These are phyloP conservation scores for Parastagonospora avenae DNA, from an alignment of 2,329 filamentous ascomycete genomes.

Conservation along the genomic window DNA sequence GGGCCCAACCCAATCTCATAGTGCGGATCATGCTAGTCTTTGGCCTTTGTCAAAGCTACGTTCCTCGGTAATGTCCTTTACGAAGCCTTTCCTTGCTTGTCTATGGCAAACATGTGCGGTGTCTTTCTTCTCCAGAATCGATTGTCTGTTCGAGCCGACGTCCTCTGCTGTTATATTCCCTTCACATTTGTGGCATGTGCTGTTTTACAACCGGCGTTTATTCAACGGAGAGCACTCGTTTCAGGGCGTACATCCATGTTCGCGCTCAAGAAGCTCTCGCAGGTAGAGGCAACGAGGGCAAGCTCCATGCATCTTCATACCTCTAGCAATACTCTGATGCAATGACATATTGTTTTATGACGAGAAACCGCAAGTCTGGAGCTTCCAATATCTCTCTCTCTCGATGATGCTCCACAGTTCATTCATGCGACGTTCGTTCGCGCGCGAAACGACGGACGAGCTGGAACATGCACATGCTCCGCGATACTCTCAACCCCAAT, in stretches of 20 bases:
- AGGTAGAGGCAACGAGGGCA: background rate
- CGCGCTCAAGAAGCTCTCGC: background rate
- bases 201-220: background rate
- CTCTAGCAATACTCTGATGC: too few relatives aligned
- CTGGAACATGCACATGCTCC: too few relatives aligned
- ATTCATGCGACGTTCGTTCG: too few relatives aligned
- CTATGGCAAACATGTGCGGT: slow-evolving; percentile 5
- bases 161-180: background rate
- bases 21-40: background rate
- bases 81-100: slow-evolving; percentile 9
- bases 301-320: too few relatives aligned
- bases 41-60: background rate
- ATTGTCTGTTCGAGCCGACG: background rate
- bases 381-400: too few relatives aligned
- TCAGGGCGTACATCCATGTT: background rate
- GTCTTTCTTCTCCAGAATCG: slow-evolving; percentile 5
- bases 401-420: too few relatives aligned
- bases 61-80: background rate
- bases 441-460: too few relatives aligned
- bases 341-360: too few relatives aligned
- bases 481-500: too few relatives aligned
- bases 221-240: background rate
- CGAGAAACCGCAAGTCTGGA: too few relatives aligned
- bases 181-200: background rate
- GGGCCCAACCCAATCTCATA: slow-evolving; percentile 35